phyloP scores from a whole-genome alignment of 345 rosid genomes.

The Toxicodendron radicans region DNA sequence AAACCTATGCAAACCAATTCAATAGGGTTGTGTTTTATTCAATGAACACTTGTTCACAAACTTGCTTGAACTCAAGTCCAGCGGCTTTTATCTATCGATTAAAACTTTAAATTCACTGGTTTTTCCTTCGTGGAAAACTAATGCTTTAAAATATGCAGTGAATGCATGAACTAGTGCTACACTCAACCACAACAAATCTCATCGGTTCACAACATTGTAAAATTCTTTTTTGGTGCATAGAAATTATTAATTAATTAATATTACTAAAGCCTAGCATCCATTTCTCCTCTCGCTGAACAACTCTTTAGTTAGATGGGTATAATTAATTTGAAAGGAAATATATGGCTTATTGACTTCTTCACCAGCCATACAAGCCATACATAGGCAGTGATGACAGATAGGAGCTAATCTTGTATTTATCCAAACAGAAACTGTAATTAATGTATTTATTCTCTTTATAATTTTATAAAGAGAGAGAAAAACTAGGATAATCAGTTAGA shows the following conservation, averaged over 20 bases:
- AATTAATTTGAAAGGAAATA: background rate
- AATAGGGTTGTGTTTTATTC: too few species aligned
- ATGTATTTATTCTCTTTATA: slow-evolving; percentile 1
- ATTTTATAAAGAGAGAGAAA: slow-evolving; percentile 5
- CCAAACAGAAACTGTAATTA: background rate
- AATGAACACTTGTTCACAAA: too few species aligned
- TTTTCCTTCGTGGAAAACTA: too few species aligned
- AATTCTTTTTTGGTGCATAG: background rate
- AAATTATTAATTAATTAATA: background rate
- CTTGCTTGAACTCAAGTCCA: too few species aligned
- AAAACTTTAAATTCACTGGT: too few species aligned
- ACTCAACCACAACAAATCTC: too few species aligned
- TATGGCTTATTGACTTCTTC: slow-evolving; percentile 24
- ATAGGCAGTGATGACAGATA: background rate
- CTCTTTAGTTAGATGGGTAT: background rate
- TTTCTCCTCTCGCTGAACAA: background rate
- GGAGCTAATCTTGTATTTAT: background rate
- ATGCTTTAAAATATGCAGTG: too few species aligned
- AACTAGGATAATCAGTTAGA: slow-evolving; percentile 13
- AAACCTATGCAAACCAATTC: too few species aligned
- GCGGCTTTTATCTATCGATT: too few species aligned
- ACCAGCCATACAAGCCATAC: slow-evolving; percentile 5
- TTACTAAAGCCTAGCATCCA: background rate
- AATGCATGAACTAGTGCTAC: too few species aligned
- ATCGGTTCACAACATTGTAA: too few species aligned